These are phyloP conservation scores for Beauveria australis DNA, from an alignment of 2,329 filamentous ascomycete genomes.

Conservation along the genomic window DNA sequence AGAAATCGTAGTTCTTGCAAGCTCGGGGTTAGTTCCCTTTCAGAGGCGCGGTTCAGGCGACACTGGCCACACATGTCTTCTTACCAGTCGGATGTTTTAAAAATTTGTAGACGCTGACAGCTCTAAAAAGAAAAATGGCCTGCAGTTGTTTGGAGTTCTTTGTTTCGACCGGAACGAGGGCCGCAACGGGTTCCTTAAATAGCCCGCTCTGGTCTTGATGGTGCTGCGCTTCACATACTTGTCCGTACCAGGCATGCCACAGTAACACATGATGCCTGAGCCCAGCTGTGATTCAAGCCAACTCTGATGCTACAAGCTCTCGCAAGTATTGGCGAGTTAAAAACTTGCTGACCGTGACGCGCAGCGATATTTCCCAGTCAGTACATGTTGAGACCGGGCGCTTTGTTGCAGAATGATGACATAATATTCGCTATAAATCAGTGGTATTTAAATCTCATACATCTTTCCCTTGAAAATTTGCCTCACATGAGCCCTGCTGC, in stretches of 20 bases:
- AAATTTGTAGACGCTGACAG: too few relatives aligned
- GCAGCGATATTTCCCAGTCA: background rate
- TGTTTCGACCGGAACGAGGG: background rate
- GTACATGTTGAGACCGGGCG: too few relatives aligned
- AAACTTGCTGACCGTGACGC: background rate
- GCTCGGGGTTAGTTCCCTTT: background rate
- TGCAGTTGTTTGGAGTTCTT: background rate
- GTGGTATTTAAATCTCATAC: background rate
- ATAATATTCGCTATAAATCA: background rate
- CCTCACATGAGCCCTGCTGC: background rate
- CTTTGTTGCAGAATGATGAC: background rate
- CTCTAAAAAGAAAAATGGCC: too few relatives aligned
- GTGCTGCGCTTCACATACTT: background rate
- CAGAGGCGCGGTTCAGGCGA: background rate
- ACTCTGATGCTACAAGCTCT: background rate
- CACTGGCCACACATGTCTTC: too few relatives aligned
- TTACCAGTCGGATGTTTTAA: too few relatives aligned
- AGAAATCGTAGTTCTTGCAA: too few relatives aligned
- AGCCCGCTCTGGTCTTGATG: background rate
- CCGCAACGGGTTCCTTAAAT: background rate
- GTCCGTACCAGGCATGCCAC: background rate
- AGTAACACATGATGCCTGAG: background rate
- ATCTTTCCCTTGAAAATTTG: background rate
- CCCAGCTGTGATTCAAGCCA: background rate
- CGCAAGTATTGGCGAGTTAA: background rate